These are phyloP conservation scores for Phytophthora pinifolia DNA, from an alignment of 352 stramenopile species.

Conservation along the genomic window DNA sequence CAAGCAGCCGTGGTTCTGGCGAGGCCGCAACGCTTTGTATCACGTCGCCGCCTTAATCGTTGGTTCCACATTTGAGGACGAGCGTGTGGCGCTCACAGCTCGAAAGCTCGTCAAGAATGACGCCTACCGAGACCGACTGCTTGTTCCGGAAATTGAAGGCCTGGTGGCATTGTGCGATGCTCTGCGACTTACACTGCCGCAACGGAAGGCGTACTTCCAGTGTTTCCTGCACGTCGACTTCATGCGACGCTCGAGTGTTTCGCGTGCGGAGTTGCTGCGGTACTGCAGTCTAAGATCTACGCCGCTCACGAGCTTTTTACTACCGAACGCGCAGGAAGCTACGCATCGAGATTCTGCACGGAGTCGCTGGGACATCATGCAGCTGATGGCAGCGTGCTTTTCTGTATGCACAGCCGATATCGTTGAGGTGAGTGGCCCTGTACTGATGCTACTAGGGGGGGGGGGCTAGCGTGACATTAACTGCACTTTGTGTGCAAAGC, in stretches of 20 bases:
- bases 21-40: slow-evolving; percentile 20
- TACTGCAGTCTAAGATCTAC: slow-evolving; percentile 53
- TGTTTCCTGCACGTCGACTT: slow-evolving; percentile 67
- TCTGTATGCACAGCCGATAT: slow-evolving; percentile 57
- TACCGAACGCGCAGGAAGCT: slow-evolving; percentile 32
- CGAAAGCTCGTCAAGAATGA: slow-evolving; percentile 54
- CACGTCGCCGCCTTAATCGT: slow-evolving; percentile 39
- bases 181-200: slow-evolving; percentile 44
- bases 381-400: slow-evolving; percentile 54
- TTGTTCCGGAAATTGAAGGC: slow-evolving; percentile 58
- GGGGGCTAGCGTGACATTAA: not conserved
- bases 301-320: slow-evolving; percentile 32
- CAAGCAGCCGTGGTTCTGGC: slow-evolving; percentile 25
- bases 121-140: slow-evolving; percentile 60
- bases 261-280: slow-evolving; percentile 50
- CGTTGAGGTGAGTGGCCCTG: slow-evolving; percentile 20
- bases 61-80: slow-evolving; percentile 48
- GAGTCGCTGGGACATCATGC: slow-evolving; percentile 60
- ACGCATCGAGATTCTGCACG: slow-evolving; percentile 37
- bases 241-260: slow-evolving; percentile 51
- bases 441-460: not conserved
- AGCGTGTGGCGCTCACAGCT: slow-evolving; percentile 46
- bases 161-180: slow-evolving; percentile 59
- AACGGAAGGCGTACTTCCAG: slow-evolving; percentile 63
- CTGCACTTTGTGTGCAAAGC: slow-evolving; percentile 13